Evolutionary conservation across 768 basidiomycete species (phyloP), one percentile per base, ranked within the genome.

Genomic region (Boletales sp.): DNA sequence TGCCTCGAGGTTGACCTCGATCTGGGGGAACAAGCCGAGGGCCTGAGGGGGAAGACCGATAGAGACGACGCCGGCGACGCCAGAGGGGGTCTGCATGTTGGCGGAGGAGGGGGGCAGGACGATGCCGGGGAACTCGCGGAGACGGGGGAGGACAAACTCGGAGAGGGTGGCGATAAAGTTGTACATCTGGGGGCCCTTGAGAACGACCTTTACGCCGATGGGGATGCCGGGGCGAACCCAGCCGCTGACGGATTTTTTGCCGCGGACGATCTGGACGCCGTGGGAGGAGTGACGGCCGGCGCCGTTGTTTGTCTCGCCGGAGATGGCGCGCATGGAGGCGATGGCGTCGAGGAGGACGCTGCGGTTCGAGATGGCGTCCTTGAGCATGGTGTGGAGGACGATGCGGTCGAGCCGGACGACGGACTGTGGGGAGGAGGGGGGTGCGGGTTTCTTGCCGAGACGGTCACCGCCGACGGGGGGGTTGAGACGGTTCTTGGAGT

Each of bases 131-230:
- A 93, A 99, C 62, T 97, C 94, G 61, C 94, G 82, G 46, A 96
- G 69, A 18, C 95, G 84, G 2, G 95, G 95, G n/a, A 97, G 73
- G 51, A 99, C 95, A 62, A 97, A 96, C 62, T 97, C 93, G 60
- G 84, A 82, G 59, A 99, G 79, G 8, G 83, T 84, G 49, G 82
- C 82, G 49, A 98, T 74, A 70, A 98, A 97, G 59, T 91, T 88
- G 74, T 91, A 97, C 94, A 98, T 97, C 58, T 86, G 82, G 42
- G 87, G 84, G 13, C 94, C 94, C 63, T 82, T 84, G 58, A 99
- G 71, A 65, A 90, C 90, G 53, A 97, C 92, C 72, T 94, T 94
- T 56, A 81, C 91, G 52, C 92, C 93, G 17, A 87, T 73, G 0
- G 95, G 91, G 42, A 90, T 66, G 19, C 88, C 87, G 0, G 84